Percentiles rank a stretch among this genome's conserved stretches.
Conservation (phyloP, 2,329 filamentous ascomycete genomes). For the Gaeumannomyces tritici region DNA sequence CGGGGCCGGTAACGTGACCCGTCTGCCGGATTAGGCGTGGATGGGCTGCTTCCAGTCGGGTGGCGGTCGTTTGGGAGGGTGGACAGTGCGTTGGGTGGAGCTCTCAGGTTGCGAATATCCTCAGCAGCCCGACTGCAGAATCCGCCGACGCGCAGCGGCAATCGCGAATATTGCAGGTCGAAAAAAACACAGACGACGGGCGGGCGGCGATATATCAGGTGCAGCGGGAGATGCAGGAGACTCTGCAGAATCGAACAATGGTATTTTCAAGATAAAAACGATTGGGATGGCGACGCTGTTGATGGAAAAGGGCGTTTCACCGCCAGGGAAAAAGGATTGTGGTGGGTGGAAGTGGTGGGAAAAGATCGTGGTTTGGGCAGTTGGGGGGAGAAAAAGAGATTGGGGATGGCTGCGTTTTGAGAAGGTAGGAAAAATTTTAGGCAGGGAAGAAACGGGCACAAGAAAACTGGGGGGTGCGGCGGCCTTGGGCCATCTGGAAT, state of each 20-base stretch:
- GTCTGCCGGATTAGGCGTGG: constrained; percentile 3
- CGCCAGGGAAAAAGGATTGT: constrained; percentile 1
- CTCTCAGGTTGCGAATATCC: constrained; percentile 8
- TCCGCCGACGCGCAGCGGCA: neutral
- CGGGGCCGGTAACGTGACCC: constrained; percentile 5
- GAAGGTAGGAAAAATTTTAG: constrained; percentile 24
- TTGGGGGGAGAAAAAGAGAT: constrained; percentile 17
- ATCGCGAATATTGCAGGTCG: neutral
- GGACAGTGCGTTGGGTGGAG: constrained; percentile 8
- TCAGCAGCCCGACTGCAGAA: constrained; percentile 2
- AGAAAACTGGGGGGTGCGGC: constrained; percentile 6
- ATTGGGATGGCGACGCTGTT: constrained; percentile 14
- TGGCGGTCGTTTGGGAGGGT: constrained; percentile 13
- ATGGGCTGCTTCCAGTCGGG: neutral
- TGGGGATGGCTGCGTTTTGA: constrained; percentile 45
- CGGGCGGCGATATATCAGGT: constrained; percentile 13
- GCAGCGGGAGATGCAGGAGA: constrained; percentile 18
- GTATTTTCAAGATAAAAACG: constrained; percentile 22
- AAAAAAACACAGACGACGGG: constrained; percentile 8
- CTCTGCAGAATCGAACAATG: constrained; percentile 23
- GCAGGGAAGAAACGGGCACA: constrained; percentile 9
- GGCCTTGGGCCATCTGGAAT: constrained; percentile 10
- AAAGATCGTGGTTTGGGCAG: constrained; percentile 21
- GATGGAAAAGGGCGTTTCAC: constrained; percentile 23
- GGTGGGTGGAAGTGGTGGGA: constrained; percentile 21